Evolutionary conservation across 441 rosid genomes (phyloP), one percentile per base, ranked within the genome.

Genomic region (Euphorbia celastroides): DNA sequence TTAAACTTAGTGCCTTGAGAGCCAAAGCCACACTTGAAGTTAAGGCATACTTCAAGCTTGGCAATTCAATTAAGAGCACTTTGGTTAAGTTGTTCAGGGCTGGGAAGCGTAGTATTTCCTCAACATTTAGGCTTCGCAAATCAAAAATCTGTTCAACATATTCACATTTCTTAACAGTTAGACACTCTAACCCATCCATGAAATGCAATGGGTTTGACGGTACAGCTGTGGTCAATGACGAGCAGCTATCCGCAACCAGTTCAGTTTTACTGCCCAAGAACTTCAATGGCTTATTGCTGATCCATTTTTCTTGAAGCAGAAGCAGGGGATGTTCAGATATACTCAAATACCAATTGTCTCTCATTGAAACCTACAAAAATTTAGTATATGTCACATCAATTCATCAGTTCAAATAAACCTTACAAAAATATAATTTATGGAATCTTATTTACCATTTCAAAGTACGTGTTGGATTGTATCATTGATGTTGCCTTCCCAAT

Each of bases 161-260:
- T 9, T 52, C 63, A 66, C 75, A 72, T 3, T 66, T 65, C 27
- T 57, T 25, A 42, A 72, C 70, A 27, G 11, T 23, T 16, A 72
- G 62, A 19, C 10, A 10, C 7, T 2, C 1, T 34, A 72, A 60
- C 7, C 16, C 7, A 0, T 12, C 31, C 67, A 72, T 22, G 57
- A 22, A 23, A 13, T 16, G 58, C 44, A 61, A 20, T 5, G 32
- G 23, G 20, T 56, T 54, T 27, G 67, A 67, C 8, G 75, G 52
- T 28, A 72, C 1, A 20, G 71, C 70, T 20, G n/a, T 54, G 2
- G 31, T 9, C 50, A 27, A 25, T 19, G 41, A 54, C 32, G 58
- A 25, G 13, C 46, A 61, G 9, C 67, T 19, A 28, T 66, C 75
- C 57, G 56, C 67, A 1, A 25, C 67, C 30, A 66, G 31, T 5